phyloP scores from a whole-genome alignment of 2,329 filamentous ascomycete genomes.

The Fusarium virguliforme region DNA sequence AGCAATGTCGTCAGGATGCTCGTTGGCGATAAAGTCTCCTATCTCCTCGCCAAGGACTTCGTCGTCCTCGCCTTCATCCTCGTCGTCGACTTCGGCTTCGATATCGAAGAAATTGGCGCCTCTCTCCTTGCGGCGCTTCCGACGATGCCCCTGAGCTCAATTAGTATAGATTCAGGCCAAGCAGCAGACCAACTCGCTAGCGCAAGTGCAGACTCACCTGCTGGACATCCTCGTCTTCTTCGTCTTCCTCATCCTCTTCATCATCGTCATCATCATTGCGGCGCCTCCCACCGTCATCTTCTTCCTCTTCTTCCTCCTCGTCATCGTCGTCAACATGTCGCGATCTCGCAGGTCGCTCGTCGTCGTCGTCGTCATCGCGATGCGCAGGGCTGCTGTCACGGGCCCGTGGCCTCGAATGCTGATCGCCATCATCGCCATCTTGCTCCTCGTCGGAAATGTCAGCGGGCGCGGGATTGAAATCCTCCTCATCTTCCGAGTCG shows the following conservation, averaged over 20 bases:
- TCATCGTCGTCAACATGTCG: conserved; percentile 62
- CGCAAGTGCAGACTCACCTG: conserved; percentile 61
- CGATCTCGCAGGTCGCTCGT: conserved; percentile 51
- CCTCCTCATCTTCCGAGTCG: conserved; percentile 84
- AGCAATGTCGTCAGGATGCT: conserved; percentile 90
- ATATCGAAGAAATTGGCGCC: conserved; percentile 95
- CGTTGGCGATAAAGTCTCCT: conserved; percentile 89
- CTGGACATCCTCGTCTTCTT: conserved; percentile 79
- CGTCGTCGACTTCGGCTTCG: conserved; percentile 97
- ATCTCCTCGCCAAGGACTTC: conserved; percentile 89
- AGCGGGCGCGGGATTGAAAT: conserved; percentile 88
- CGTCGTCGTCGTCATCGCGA: conserved; percentile 57
- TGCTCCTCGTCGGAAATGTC: conserved; percentile 77
- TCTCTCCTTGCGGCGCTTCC: conserved; percentile 84
- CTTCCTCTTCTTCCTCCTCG: conserved; percentile 57
- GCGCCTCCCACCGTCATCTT: conserved; percentile 55
- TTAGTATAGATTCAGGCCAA: conserved; percentile 36
- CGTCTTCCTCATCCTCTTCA: conserved; percentile 76
- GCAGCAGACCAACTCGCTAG: conserved; percentile 17
- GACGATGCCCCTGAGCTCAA: conserved; percentile 72
- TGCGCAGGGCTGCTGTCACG: conserved; percentile 60
- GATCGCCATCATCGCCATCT: conserved; percentile 60
- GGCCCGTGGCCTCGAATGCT: conserved; percentile 53
- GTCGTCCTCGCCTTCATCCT: conserved; percentile 89
- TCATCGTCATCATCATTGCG: conserved; percentile 66